Percentiles rank a stretch among this genome's conserved stretches.
Evolutionary conservation across 192 early-diverging fungal genomes (phyloP).

Genomic region (Rhizophagus clarus): DNA sequence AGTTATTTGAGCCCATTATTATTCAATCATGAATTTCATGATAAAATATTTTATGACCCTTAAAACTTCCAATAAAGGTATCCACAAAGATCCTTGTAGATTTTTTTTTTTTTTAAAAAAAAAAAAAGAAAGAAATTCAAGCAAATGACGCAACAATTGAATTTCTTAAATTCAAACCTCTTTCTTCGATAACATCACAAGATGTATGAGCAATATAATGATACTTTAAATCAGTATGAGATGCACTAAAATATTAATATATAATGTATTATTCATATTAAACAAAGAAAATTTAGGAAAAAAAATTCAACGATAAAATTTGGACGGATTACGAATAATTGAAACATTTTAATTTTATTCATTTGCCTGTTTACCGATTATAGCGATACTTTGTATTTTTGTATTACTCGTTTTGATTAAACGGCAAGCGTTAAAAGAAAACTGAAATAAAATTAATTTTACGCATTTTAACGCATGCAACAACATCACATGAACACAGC

Average conservation of each 20-base stretch:
- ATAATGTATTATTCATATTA: constrained; percentile 81
- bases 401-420: constrained; percentile 16
- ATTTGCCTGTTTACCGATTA: constrained; percentile 26
- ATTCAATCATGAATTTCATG: too few species aligned
- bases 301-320: neutral
- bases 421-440: neutral
- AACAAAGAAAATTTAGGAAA: neutral
- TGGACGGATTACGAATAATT: too few species aligned
- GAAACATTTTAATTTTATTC: neutral
- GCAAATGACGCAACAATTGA: too few species aligned
- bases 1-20: too few species aligned
- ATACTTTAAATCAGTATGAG: constrained; percentile 81
- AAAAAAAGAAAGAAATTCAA: too few species aligned
- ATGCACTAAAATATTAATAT: constrained; percentile 76
- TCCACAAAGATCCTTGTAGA: too few species aligned
- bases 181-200: constrained; percentile 87
- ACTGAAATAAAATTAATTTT: too few species aligned
- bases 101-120: too few species aligned
- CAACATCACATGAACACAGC: too few species aligned
- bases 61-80: too few species aligned
- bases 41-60: too few species aligned
- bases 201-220: constrained; percentile 92
- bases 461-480: too few species aligned
- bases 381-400: constrained; percentile 31
- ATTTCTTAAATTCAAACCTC: constrained; percentile 54